Base-by-base conservation (phyloP, 441 rosid genomes). In the Gossypium gossypioides region DNA sequence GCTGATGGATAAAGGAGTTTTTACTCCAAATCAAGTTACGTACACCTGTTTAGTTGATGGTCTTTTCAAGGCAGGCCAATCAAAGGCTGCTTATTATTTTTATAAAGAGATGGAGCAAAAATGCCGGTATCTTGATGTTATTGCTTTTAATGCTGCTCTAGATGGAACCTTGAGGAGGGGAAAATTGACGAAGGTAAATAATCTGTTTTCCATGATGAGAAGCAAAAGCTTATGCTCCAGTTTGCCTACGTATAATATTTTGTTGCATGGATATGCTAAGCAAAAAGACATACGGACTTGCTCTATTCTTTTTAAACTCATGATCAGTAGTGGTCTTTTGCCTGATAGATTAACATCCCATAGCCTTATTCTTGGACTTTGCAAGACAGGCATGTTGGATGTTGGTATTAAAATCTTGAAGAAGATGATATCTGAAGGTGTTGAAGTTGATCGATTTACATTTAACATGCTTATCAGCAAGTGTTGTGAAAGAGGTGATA, bases 261-360 rank as follows among this genome's bases (percentile, higher is more conserved):
- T 93, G 52, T 79, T 93, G 79, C 97, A 91, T 68, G 90, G 90
- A 29, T 86, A 83, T 80, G 81, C 93, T 46, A 91, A 85, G 84
- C 82, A 80, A 79, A 84, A 80, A 55, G 82, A 90, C 74, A 62
- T 91, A 34, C 71, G 44, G 19, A 76, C 77, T 58, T 88, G 83
- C 81, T 86, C 84, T 68, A 44, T 54, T 69, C 52, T 89, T 37
- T 85, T 80, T 77, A 88, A 79, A 64, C 52, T 74, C 73, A 86
- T 91, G 87, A 76, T 68, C 32, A 68, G 37, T 76, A 58, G 34
- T 42, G 88, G 89, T 71, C n/a, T 84, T 72, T 69, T 62, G 61
- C 94, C 94, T 48, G 91, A 89, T 82, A 85, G 80, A 19, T 76
- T 84, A 68, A 87, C 96, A 15, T 86, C 84, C 42, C 90, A 91